Evolutionary conservation across 805 yeast genomes (phyloP).

Genomic region (Naumovozyma baii): DNA sequence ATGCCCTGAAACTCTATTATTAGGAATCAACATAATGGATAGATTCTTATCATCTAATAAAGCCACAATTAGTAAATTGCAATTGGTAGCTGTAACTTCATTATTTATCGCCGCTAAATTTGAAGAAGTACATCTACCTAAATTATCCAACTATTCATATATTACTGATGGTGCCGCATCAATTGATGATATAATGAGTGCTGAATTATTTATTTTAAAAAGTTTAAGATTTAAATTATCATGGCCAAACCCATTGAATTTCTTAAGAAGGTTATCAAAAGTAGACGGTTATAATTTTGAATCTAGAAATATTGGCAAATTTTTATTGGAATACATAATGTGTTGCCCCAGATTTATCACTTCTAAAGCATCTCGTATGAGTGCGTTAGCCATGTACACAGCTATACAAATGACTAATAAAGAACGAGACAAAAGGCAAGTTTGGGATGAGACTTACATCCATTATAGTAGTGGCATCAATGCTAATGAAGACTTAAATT

Average conservation of each 20-base stretch:
- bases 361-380: slow-evolving; percentile 60
- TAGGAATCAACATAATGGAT: slow-evolving; percentile 81
- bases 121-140: slow-evolving; percentile 84
- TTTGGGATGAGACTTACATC: slow-evolving; percentile 19
- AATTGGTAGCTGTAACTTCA: slow-evolving; percentile 76
- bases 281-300: slow-evolving; percentile 82
- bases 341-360: slow-evolving; percentile 71
- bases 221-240: slow-evolving; percentile 64
- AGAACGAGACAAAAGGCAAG: slow-evolving; percentile 20
- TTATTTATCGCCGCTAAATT: slow-evolving; percentile 88
- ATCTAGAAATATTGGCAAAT: slow-evolving; percentile 75
- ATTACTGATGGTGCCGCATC: slow-evolving; percentile 81
- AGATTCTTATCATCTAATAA: slow-evolving; percentile 66
- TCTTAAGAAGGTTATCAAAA: slow-evolving; percentile 74
- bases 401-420: slow-evolving; percentile 48
- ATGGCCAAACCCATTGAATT: slow-evolving; percentile 85
- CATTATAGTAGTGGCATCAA: slow-evolving; percentile 23
- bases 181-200: slow-evolving; percentile 72
- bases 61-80: slow-evolving; percentile 70
- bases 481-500: slow-evolving; percentile 10
- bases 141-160: slow-evolving; percentile 73
- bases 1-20: slow-evolving; percentile 73
- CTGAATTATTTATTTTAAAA: slow-evolving; percentile 70
- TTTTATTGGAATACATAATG: slow-evolving; percentile 63
- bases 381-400: slow-evolving; percentile 79